Base-by-base conservation (phyloP, 305 asterid species). In the Rubia balearica region DNA sequence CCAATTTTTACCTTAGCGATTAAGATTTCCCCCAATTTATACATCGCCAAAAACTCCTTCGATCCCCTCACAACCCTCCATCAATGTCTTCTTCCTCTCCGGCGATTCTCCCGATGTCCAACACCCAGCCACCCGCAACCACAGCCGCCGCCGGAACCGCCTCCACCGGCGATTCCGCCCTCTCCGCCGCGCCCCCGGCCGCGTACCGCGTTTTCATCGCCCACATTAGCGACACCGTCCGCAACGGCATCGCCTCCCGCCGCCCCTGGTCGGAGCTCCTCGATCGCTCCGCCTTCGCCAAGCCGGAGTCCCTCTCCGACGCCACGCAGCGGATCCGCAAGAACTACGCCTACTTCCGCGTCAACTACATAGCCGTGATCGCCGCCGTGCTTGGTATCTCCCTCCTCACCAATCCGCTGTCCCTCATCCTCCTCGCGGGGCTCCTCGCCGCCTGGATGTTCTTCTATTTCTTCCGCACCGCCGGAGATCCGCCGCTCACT, bases 201-300 rank as follows among this genome's bases (percentile, higher is more conserved):
- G 90, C 93, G 73, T 66, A 80, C 71, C 90, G 89, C 46, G 61
- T 83, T 2, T 76, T 86, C 77, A 17, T 88, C 56, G 61, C 85
- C 69, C 73, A 81, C 75, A 70, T 86, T 33, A 43, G 85, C 63
- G 84, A 83, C 27, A 82, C 89, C 69, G 76, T 82, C 76, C 88
- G 88, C 59, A 65, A 82, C 66, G 89, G 95, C 76, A 85, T 92
- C 56, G 74, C 97, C 57, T 81, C 77, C 72, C 90, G 95, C 68
- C 95, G 97, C 55, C 96, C 96, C 4, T 92, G 98, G 98, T 65
- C 85, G 8, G 98, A 92, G 76, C 90, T 92, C 65, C 70, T 84
- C 77, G 97, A 90, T 61, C 91, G 96, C 21, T 79, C 93, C 76
- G 90, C 89, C 71, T 80, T 92, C 79, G 51, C 93, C 33, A 89